Evolutionary conservation across 495 filamentous ascomycete genomes (phyloP).

Genomic region (Tuber aestivum): DNA sequence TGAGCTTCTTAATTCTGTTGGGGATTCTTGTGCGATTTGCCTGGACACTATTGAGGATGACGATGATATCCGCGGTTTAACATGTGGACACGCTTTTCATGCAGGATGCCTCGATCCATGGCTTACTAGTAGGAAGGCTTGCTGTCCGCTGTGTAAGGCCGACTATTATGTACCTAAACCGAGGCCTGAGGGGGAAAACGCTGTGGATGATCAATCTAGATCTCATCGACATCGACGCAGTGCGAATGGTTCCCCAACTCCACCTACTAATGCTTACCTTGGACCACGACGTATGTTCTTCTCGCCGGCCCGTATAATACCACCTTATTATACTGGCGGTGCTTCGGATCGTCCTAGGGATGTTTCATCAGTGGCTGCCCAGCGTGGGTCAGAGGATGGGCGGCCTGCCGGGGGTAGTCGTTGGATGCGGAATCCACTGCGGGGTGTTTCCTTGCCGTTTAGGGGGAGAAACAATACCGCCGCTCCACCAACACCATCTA

Average conservation of each 20-base stretch:
- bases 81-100: slow-evolving; percentile 95
- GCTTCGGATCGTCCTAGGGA: neutral
- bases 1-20: slow-evolving; percentile 76
- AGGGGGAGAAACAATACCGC: slow-evolving; percentile 6
- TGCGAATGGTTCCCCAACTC: slow-evolving; percentile 9
- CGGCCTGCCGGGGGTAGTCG: slow-evolving; percentile 8
- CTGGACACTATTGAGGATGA: slow-evolving; percentile 90
- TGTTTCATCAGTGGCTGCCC: slow-evolving; percentile 8
- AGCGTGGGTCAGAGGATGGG: slow-evolving; percentile 12
- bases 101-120: slow-evolving; percentile 90
- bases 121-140: slow-evolving; percentile 85
- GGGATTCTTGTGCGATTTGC: slow-evolving; percentile 94
- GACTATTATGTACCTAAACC: slow-evolving; percentile 93
- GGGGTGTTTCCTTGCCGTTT: slow-evolving; percentile 15
- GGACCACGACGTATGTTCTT: slow-evolving; percentile 28
- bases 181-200: slow-evolving; percentile 52
- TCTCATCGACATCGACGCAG: slow-evolving; percentile 15
- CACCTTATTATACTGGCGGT: slow-evolving; percentile 17
- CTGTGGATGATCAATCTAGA: slow-evolving; percentile 18
- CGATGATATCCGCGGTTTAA: slow-evolving; percentile 88
- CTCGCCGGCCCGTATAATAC: slow-evolving; percentile 24
- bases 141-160: slow-evolving; percentile 94
- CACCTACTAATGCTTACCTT: slow-evolving; percentile 17
- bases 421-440: slow-evolving; percentile 31
- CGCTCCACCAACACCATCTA: slow-evolving; percentile 23